Evolutionary conservation across 139 green algal species (phyloP).

Genomic region (Astrephomene gubernaculifera): DNA sequence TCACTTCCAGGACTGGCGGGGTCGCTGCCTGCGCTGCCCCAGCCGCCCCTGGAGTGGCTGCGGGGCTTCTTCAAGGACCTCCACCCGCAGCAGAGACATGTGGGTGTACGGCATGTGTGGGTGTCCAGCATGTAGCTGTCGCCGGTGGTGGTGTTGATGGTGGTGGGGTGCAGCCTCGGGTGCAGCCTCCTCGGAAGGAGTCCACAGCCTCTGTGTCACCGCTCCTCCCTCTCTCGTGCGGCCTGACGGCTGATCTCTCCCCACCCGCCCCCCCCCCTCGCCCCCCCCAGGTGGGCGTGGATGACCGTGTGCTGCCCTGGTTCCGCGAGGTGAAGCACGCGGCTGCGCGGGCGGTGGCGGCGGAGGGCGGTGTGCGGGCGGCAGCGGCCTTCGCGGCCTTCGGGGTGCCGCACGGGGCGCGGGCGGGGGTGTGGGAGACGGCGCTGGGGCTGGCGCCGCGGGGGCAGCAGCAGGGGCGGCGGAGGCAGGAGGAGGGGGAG

Average conservation of each 20-base stretch:
- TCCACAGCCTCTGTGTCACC: neutral
- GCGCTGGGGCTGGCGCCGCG: slow-evolving; percentile 41
- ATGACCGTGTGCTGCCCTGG: slow-evolving; percentile 65
- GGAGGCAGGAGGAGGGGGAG: neutral
- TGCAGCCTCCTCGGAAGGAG: too few relatives aligned
- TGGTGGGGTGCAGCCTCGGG: too few relatives aligned
- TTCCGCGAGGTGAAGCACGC: slow-evolving; percentile 65
- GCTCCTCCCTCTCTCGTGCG: neutral
- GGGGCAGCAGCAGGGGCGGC: neutral
- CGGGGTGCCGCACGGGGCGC: slow-evolving; percentile 39
- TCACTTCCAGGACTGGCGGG: slow-evolving; percentile 9
- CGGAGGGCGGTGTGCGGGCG: slow-evolving; percentile 46
- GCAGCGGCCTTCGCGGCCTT: slow-evolving; percentile 51
- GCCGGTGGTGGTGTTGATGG: neutral
- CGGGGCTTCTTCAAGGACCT: slow-evolving; percentile 62
- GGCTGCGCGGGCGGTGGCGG: slow-evolving; percentile 37
- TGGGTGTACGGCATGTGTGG: neutral
- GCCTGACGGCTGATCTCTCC: neutral
- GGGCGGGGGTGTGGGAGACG: slow-evolving; percentile 47
- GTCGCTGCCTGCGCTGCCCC: neutral
- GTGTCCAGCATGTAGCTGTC: too few relatives aligned
- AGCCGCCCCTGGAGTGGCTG: slow-evolving; percentile 51
- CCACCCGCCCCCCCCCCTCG: neutral
- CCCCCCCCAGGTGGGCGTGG: slow-evolving; percentile 68
- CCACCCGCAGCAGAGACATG: slow-evolving; percentile 52